Percentiles rank a stretch among this genome's conserved stretches.
These are phyloP conservation scores for Wickerhamiella brachini DNA, from an alignment of 805 yeast genomes.

Conservation along the genomic window DNA sequence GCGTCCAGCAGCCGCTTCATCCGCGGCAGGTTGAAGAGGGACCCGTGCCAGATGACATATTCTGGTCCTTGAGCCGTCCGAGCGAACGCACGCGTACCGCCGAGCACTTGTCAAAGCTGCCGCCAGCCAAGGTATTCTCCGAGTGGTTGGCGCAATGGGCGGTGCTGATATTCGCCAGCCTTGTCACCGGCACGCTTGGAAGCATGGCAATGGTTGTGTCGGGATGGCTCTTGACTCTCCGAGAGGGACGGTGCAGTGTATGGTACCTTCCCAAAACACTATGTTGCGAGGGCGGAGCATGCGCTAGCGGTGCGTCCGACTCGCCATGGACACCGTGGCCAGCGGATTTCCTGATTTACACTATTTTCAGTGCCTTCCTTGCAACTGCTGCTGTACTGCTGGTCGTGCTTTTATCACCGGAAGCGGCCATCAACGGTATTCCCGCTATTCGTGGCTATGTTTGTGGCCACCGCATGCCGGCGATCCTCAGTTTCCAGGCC, in stretches of 20 bases:
- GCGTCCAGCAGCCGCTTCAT: not conserved
- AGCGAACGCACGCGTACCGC: not conserved
- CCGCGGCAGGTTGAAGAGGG: not conserved
- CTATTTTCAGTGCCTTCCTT: constrained; percentile 27
- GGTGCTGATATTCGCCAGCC: constrained; percentile 56
- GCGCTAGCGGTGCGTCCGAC: constrained; percentile 26
- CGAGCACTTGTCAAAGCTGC: not conserved
- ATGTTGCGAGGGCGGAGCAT: constrained; percentile 43
- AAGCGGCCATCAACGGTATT: constrained; percentile 47
- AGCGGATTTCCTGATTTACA: constrained; percentile 27
- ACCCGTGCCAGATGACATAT: not conserved
- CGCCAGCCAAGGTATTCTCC: not conserved
- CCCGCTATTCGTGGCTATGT: constrained; percentile 58
- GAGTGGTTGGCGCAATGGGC: constrained; percentile 35
- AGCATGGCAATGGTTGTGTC: constrained; percentile 65
- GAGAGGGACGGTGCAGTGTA: constrained; percentile 62
- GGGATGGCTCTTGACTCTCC: constrained; percentile 63
- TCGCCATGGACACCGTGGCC: constrained; percentile 18
- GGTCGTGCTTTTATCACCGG: constrained; percentile 24
- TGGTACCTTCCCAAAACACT: constrained; percentile 58
- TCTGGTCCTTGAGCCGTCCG: constrained; percentile 1
- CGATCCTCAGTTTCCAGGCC: constrained; percentile 38
- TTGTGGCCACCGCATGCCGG: constrained; percentile 45
- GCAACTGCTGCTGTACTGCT: constrained; percentile 29
- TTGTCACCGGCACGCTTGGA: constrained; percentile 64